Base-by-base conservation (phyloP, 768 basidiomycete species). In the Macrolepiota dolichaula region DNA sequence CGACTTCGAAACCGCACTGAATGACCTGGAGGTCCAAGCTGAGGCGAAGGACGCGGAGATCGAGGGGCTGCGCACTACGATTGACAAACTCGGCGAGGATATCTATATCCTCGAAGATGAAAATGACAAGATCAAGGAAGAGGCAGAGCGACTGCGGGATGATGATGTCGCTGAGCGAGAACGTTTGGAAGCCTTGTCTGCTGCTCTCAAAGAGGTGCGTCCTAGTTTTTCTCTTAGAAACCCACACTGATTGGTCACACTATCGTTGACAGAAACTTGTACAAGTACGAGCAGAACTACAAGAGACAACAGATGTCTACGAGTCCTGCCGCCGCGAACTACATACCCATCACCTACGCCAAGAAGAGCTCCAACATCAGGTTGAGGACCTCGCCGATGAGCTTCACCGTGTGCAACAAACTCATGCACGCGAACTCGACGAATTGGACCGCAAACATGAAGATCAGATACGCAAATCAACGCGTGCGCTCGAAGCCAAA, bases 91-190 rank as follows among this genome's bases (percentile, higher is more conserved):
- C 49, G 85, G 92, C 4, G 87, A 92, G 62, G 85, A 87, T 57
- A 83, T 97, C 9, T 94, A 91, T 72, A 76, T 85, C 47, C 82
- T 96, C 1, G 96, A 98, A 69, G 93, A 96, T 62, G 90, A 94
- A 68, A 84, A 87, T 56, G 65, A 66, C 25, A 52, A 61, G 22
- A 61, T 61, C 55, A 63, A 63, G 57, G 62, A 63, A 11, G 65
- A 65, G 9, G 42, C 61, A 10, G 62, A 65, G 10, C 38, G 65
- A 9, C 63, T 85, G 40, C 81, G 85, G 55, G 89, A 94, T 61
- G 91, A 94, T n/a, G 86, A 88, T 50, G 77, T 73, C 9, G 81
- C 82, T n/a, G 92, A 91, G 67, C 78, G 82, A 25, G 89, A 91
- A 61, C 76, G 85, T 46, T 74, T 87, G 1, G 87, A 91, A 66